Evolutionary conservation across 2,329 filamentous ascomycete species (phyloP).

Genomic region (Beauveria varroae): DNA sequence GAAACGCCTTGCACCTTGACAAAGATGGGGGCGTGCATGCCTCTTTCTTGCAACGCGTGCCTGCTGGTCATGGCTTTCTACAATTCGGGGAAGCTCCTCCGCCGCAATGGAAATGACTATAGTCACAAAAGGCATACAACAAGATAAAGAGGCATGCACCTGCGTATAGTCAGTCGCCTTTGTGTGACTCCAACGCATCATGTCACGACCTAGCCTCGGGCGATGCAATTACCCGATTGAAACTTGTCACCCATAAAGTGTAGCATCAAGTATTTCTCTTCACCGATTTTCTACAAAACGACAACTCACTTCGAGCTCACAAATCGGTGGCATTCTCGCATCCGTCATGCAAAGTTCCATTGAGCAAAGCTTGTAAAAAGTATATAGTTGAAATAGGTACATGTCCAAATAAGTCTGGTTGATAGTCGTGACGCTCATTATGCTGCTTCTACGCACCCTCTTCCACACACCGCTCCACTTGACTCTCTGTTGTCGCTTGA

Average conservation of each 20-base stretch:
- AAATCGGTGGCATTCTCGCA: no score
- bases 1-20: background rate
- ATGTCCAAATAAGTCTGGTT: constrained; percentile 1
- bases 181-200: background rate
- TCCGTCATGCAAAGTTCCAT: no score
- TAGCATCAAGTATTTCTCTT: no score
- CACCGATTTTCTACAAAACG: no score
- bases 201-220: no score
- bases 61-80: background rate
- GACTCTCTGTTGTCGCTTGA: background rate
- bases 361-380: background rate
- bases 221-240: no score
- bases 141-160: background rate
- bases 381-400: constrained; percentile 5
- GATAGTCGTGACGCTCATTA: constrained; percentile 8
- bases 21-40: background rate
- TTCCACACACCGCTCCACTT: background rate
- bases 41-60: background rate
- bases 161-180: background rate
- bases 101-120: background rate
- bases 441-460: background rate
- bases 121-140: background rate
- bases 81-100: background rate
- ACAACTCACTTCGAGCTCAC: no score
- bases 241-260: no score